These are phyloP conservation scores for Blastocystis sp. DNA, from an alignment of 352 stramenopile genomes.

Conservation along the genomic window DNA sequence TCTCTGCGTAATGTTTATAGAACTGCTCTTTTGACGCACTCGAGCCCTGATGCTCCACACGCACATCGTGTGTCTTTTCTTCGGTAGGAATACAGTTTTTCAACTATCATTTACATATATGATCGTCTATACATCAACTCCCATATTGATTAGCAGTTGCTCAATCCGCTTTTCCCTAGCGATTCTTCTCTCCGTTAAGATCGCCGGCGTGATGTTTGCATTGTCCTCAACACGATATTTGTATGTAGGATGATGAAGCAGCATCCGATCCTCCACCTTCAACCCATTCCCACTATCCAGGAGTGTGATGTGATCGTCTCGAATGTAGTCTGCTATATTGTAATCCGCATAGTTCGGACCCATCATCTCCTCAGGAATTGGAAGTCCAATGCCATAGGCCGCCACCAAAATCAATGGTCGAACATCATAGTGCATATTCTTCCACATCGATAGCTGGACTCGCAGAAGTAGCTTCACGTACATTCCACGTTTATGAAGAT, in stretches of 20 bases:
- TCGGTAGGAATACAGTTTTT: constrained; percentile 41
- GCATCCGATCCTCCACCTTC: constrained; percentile 32
- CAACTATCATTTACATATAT: background rate
- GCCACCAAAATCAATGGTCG: constrained; percentile 23
- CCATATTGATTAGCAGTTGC: constrained; percentile 7
- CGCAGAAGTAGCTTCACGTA: constrained; percentile 29
- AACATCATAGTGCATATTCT: constrained; percentile 30
- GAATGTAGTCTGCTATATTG: constrained; percentile 39
- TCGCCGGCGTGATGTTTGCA: background rate
- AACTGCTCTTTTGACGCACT: background rate
- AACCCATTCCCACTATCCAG: background rate
- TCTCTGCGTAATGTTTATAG: background rate
- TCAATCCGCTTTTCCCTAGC: constrained; percentile 28
- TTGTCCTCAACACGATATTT: background rate
- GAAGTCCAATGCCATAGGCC: constrained; percentile 27
- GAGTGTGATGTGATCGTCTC: constrained; percentile 4
- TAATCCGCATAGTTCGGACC: constrained; percentile 47
- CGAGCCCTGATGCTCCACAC: background rate
- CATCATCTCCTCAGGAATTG: constrained; percentile 34
- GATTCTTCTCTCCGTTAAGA: background rate
- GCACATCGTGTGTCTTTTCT: background rate
- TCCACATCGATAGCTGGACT: constrained; percentile 41
- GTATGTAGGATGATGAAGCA: background rate
- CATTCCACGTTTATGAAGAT: constrained; percentile 41
- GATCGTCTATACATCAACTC: background rate